These are phyloP conservation scores for Saccharomycopsis fermentans DNA, from an alignment of 805 yeast genomes.

Conservation along the genomic window DNA sequence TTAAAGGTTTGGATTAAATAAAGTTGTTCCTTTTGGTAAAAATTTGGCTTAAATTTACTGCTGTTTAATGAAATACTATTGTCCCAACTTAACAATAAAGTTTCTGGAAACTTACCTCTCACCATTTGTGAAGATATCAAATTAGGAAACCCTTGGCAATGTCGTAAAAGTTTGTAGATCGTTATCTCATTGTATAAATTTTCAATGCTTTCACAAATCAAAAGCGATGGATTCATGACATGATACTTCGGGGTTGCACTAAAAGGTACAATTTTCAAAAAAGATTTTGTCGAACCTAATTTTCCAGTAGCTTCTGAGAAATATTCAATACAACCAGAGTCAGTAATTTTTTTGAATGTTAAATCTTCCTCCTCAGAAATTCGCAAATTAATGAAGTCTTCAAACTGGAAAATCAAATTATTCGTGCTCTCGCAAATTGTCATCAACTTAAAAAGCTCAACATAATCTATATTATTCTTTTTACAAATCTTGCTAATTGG, in stretches of 20 bases:
- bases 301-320: constrained; percentile 11
- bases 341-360: constrained; percentile 5
- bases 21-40: constrained; percentile 22
- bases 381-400: constrained; percentile 12
- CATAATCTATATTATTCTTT: constrained; percentile 8
- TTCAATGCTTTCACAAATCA: not conserved
- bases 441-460: constrained; percentile 12
- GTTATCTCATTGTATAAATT: constrained; percentile 32
- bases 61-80: constrained; percentile 22
- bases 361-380: constrained; percentile 1
- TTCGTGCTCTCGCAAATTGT: constrained; percentile 12
- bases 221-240: not conserved
- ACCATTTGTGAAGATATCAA: constrained; percentile 37
- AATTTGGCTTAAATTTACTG: constrained; percentile 31
- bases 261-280: constrained; percentile 45
- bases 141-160: constrained; percentile 36
- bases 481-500: constrained; percentile 15
- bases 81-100: constrained; percentile 37
- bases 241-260: constrained; percentile 28
- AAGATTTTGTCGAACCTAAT: constrained; percentile 19
- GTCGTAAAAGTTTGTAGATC: constrained; percentile 32
- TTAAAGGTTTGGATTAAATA: constrained; percentile 30
- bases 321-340: constrained; percentile 7
- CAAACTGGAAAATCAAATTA: constrained; percentile 16
- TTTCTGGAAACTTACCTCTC: constrained; percentile 34